Base-by-base conservation (phyloP, 2,329 filamentous ascomycete species). In the Trichophaea hybrida region DNA sequence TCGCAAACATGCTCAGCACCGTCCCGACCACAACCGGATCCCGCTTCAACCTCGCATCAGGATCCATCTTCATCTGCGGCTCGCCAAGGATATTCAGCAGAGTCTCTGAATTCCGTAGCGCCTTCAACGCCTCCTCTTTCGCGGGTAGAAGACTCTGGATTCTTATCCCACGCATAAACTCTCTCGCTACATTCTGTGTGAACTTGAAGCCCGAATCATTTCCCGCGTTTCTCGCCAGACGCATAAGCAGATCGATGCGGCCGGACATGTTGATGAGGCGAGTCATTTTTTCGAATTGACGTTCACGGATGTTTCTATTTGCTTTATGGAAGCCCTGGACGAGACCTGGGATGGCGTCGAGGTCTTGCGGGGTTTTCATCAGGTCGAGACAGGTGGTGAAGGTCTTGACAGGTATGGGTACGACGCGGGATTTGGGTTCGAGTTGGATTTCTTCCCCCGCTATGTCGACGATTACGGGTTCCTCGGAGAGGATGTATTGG, bases 391-490 rank as follows among this genome's bases (percentile, higher is more conserved):
- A 61, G 13, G 65, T 8, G 1, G 7, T 17, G 33, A 59, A 55
- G 24, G 46, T 35, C 5, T 31, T 40, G 37, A 15, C 37, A 2
- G 61, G 32, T 2, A 57, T 7, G 6, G 50, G 34, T 17, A n/a
- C 52, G 2, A 1, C 7, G 8, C 10, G 0, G 1, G n/a, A 2
- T 12, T 37, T 52, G 4, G 60, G 65, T 33, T 65, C 59, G 3
- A 74, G 59, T 10, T 38, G 61, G 48, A 73, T 69, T 17, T 68
- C 63, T 59, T 80, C 73, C 66, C 75, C 80, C 61, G 79, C 79
- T 64, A 85, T 75, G 65, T 81, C 78, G 50, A 65, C 58, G n/a
- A 57, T 61, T 40, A 62, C 10, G 4, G 66, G 64, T 48, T 69
- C 60, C 8, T 61, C 34, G 34, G 54, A 38, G 52, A 69, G 65